These are phyloP conservation scores for Babesia ovis DNA, from an alignment of 169 alveolate genomes.

Conservation along the genomic window DNA sequence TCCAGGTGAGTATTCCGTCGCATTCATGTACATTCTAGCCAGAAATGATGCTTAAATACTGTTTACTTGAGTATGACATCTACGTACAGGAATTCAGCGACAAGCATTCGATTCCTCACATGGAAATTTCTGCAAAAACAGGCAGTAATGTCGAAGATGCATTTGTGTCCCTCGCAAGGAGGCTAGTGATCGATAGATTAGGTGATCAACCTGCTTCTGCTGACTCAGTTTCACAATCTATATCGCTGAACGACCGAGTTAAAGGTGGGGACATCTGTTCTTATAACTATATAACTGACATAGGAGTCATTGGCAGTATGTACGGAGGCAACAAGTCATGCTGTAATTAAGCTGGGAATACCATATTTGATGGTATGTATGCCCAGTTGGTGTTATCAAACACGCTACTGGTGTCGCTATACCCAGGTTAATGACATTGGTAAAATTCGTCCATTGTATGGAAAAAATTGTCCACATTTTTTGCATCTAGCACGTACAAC, in stretches of 20 bases:
- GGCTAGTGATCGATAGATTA: slow-evolving; percentile 32
- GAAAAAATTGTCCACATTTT: too few relatives aligned
- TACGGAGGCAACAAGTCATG: slow-evolving; percentile 25
- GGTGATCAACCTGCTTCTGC: slow-evolving; percentile 1
- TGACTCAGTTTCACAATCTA: slow-evolving; percentile 1
- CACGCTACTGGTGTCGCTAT: too few relatives aligned
- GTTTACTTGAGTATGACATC: neutral
- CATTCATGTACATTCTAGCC: neutral
- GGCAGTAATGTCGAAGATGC: slow-evolving; percentile 65
- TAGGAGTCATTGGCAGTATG: slow-evolving; percentile 20
- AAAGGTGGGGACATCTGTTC: neutral
- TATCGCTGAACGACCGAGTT: slow-evolving; percentile 42
- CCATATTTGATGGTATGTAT: too few relatives aligned
- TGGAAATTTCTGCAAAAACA: slow-evolving; percentile 65
- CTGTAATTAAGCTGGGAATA: slow-evolving; percentile 3
- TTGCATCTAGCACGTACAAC: too few relatives aligned
- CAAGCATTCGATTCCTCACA: slow-evolving; percentile 32
- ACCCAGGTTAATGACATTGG: too few relatives aligned
- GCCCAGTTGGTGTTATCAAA: too few relatives aligned
- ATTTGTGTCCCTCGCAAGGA: slow-evolving; percentile 50
- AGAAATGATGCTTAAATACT: neutral
- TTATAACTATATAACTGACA: neutral
- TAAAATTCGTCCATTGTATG: too few relatives aligned
- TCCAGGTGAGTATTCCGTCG: slow-evolving; percentile 40
- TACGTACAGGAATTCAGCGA: slow-evolving; percentile 34